Base-by-base conservation (phyloP, 1,284 basidiomycete species). In the Boletellus deceptivus region DNA sequence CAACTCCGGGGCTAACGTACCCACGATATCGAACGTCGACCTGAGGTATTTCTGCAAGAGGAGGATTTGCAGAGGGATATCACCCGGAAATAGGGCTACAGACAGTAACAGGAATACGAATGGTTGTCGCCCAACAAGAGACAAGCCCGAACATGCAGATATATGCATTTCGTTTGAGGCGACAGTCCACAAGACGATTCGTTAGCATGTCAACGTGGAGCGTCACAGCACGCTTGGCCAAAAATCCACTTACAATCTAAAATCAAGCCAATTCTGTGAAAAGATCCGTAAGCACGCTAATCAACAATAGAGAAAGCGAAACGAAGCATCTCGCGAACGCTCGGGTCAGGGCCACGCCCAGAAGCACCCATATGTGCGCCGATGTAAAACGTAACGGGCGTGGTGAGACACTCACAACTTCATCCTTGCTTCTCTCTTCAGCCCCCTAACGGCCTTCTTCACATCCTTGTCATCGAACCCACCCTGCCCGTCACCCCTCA, bases 41-140 rank as follows among this genome's bases (percentile, higher is more conserved):
- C 80, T 83, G 41, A 83, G 79, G 59, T 93, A 93, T 67, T 89
- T 89, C 66, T 93, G 83, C 17, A 96, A 78, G 6, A 92, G 77
- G 0, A 86, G 76, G 43, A 93, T 91, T 67, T 83, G 89, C 31
- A 83, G 76, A 8, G 79, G 79, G 40, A 91, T 89, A 59, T 91
- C 89, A 35, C 87, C 88, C 1, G 89, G 89, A 56, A 88, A 73
- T 65, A 83, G 82, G 10, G 85, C 83, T 83, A 35, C 25, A 46
- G 11, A 3, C 41, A 34, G 29, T 17, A 29, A 42, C 27, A 38
- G 14, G 20, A 46, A 33, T 40, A 37, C 29, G 33, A 36, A 40
- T n/a, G 25, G 45, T 31, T 22, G 14, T 38, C 33, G 25, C 24
- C 22, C 16, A 40, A 42, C 27, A 20, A 46, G 27, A 13, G 18